phyloP scores from a whole-genome alignment of 805 yeast species.

The Saccharomycopsis sp. region DNA sequence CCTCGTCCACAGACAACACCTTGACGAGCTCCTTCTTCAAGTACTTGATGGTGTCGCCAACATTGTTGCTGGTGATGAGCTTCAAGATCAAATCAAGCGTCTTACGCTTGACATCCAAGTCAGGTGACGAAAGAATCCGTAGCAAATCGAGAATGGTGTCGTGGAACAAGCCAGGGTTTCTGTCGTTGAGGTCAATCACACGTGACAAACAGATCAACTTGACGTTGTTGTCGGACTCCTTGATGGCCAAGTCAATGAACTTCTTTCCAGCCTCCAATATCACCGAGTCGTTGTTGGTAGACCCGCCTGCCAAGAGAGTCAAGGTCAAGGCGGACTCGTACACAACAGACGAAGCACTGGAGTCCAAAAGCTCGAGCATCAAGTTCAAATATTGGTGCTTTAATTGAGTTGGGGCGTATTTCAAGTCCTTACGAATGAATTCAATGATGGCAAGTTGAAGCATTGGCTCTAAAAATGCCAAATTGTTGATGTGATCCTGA shows the following conservation, averaged over 20 bases:
- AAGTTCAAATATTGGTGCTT: conserved; percentile 66
- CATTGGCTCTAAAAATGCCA: conserved; percentile 69
- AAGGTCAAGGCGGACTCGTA: conserved; percentile 89
- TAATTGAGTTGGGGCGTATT: conserved; percentile 49
- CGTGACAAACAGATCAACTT: conserved; percentile 88
- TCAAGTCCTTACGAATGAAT: conserved; percentile 79
- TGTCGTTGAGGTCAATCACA: conserved; percentile 65
- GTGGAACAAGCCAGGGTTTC: conserved; percentile 76
- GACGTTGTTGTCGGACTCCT: conserved; percentile 92
- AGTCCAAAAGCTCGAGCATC: conserved; percentile 65
- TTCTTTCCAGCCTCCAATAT: conserved; percentile 76
- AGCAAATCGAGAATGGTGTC: conserved; percentile 80
- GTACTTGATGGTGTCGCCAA: conserved; percentile 86
- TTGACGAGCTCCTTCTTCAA: conserved; percentile 85
- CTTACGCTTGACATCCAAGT: conserved; percentile 82
- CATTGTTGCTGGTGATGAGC: conserved; percentile 79
- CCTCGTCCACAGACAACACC: conserved; percentile 45
- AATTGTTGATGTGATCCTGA: conserved; percentile 55
- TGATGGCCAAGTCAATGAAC: conserved; percentile 80
- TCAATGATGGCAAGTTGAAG: conserved; percentile 87
- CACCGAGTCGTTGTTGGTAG: conserved; percentile 50
- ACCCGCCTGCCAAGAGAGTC: conserved; percentile 48
- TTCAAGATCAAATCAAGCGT: conserved; percentile 81
- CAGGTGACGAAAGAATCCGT: conserved; percentile 81
- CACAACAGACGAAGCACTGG: conserved; percentile 63